Base-by-base conservation (phyloP, 768 basidiomycete genomes). In the Xerocomellus intermedius region DNA sequence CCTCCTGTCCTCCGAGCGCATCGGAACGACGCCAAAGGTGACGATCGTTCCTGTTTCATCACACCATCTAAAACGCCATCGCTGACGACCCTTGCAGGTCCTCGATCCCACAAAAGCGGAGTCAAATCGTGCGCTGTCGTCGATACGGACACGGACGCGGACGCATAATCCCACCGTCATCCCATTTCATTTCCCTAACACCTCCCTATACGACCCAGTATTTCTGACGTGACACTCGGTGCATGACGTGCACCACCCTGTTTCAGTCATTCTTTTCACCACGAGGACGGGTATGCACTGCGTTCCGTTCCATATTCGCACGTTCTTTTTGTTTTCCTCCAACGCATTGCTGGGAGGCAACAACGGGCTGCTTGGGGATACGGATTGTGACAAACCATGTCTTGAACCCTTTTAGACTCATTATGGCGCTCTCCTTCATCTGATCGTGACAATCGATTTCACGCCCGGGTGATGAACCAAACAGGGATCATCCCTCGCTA, bases 1-100 rank as follows among this genome's bases (percentile, higher is more conserved):
- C 49, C 53, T 32, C 61, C 55, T 52, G 38, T 53, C 2, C 5
- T 50, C 64, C 64, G 53, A 43, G 14, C 46, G 16, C 26, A n/a
- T 51, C 64, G 61, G 61, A 57, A 21, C 22, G 21, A 46, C 24
- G 8, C 3, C 39, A 26, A 41, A 50, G 50, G n/a, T n/a, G n/a
- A 42, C 17, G 2, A 41, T 13, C 1, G 8, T 36, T 21, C 48
- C 46, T 50, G 45, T 59, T 59, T 51, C 39, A 30, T 33, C 4
- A 22, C 14, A 3, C 17, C 33, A 4, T 44, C 24, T 49, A 42
- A 45, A 16, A 36, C 10, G 13, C 6, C 24, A 24, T 39, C 9
- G n/a, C 38, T 19, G 9, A 38, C 35, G 14, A 2, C 16, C 21
- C 16, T n/a, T 30, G 4, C 26, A 47, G 41, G 17, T 38, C 37